Percentiles rank a stretch among this genome's conserved stretches.
phyloP scores from a whole-genome alignment of 257 asterid genomes.

The Nicotiana attenuata region DNA sequence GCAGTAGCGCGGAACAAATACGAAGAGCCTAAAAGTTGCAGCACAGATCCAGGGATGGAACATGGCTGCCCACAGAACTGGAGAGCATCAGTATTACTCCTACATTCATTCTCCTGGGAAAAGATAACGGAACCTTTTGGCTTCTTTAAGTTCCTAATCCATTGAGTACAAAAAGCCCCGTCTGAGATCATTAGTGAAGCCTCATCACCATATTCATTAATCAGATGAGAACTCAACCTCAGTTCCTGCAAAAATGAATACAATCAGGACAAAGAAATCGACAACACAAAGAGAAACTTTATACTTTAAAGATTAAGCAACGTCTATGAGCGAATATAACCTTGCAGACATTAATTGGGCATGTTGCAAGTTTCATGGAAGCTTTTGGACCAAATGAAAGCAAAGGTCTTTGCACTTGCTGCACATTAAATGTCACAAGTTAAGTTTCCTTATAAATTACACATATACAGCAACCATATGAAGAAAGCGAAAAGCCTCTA shows the following conservation, averaged over 20 bases:
- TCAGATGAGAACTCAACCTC: conserved; percentile 68
- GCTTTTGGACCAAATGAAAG: conserved; percentile 93
- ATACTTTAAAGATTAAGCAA: conserved; percentile 8
- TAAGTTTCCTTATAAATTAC: conserved; percentile 10
- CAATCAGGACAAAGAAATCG: conserved; percentile 14
- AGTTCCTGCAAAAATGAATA: conserved; percentile 55
- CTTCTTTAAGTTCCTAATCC: conserved; percentile 70
- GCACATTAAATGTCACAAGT: conserved; percentile 28
- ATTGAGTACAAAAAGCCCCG: conserved; percentile 70
- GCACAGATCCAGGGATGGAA: conserved; percentile 77
- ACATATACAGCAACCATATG: neutral
- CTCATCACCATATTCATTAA: conserved; percentile 72
- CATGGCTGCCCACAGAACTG: conserved; percentile 74
- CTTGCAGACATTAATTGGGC: conserved; percentile 83
- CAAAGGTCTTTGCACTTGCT: conserved; percentile 94
- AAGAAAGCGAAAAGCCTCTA: neutral
- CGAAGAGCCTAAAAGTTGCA: conserved; percentile 81
- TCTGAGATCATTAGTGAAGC: conserved; percentile 58
- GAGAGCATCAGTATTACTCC: conserved; percentile 26
- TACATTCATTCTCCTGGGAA: conserved; percentile 50
- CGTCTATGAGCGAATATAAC: conserved; percentile 29
- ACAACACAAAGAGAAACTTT: conserved; percentile 11
- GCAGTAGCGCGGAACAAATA: conserved; percentile 85
- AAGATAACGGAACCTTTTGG: conserved; percentile 58
- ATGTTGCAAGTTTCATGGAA: conserved; percentile 69